phyloP scores from a whole-genome alignment of 2,329 filamentous ascomycete genomes.

The Alternaria tenuissima region DNA sequence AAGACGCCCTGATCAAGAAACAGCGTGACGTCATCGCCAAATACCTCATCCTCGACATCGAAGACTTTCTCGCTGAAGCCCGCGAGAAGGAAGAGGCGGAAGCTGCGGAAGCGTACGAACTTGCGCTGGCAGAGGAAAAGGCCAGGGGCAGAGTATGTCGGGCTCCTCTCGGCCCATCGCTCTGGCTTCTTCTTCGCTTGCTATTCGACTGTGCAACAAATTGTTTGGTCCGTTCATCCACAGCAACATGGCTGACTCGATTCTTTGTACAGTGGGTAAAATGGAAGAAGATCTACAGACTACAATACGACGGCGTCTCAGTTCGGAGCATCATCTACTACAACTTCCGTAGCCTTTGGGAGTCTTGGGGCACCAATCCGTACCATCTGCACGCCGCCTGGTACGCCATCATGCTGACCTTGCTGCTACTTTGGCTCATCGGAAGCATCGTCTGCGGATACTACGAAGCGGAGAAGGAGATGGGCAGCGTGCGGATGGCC shows the following conservation, averaged over 20 bases:
- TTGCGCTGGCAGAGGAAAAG: conserved; percentile 2
- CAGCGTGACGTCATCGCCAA: conserved; percentile 9
- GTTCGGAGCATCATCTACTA: conserved; percentile 7
- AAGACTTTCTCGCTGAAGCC: conserved; percentile 7
- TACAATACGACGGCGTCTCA: conserved; percentile 12
- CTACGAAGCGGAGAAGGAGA: conserved; percentile 8
- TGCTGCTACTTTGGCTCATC: conserved; percentile 11
- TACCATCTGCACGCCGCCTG: conserved; percentile 13
- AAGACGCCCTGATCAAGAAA: conserved; percentile 3
- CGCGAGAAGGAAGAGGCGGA: background rate
- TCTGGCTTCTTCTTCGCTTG: background rate
- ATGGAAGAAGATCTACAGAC: conserved; percentile 3
- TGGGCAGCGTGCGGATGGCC: background rate
- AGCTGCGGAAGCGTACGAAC: conserved; percentile 3
- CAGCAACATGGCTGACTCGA: background rate
- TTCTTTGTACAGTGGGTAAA: background rate
- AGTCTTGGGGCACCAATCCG: conserved; percentile 15
- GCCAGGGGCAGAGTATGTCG: conserved; percentile 3
- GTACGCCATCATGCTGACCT: conserved; percentile 12
- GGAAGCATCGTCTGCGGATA: conserved; percentile 13
- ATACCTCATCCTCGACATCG: conserved; percentile 15
- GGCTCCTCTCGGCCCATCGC: background rate
- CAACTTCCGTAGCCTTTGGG: conserved; percentile 2
- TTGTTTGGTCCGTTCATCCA: background rate
- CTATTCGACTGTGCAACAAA: background rate